phyloP scores from a whole-genome alignment of 108 stramenopile species.

The Mayamaea pseudoterrestris region DNA sequence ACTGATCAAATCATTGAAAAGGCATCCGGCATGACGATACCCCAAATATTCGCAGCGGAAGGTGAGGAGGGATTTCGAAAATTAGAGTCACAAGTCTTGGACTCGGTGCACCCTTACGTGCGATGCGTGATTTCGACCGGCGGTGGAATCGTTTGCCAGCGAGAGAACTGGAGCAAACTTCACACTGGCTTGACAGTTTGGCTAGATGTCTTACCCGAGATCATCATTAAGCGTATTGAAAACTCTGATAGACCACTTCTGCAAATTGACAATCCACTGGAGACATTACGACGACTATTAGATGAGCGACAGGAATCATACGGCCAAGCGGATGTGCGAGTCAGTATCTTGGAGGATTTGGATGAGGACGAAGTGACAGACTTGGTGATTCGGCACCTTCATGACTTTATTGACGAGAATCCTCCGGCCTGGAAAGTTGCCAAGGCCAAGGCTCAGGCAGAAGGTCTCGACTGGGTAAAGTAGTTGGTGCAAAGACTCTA shows the following conservation, averaged over 20 bases:
- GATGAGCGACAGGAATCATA: conserved; percentile 53
- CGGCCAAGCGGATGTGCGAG: conserved; percentile 66
- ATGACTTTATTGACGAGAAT: conserved; percentile 87
- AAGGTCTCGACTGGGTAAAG: conserved; percentile 79
- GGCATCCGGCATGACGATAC: conserved; percentile 51
- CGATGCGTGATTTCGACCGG: conserved; percentile 78
- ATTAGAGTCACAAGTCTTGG: conserved; percentile 76
- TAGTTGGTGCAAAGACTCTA: no score
- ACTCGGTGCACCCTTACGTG: conserved; percentile 72
- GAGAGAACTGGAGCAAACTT: conserved; percentile 83
- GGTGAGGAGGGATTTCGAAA: conserved; percentile 86
- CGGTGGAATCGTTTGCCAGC: conserved; percentile 60
- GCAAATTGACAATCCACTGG: conserved; percentile 55
- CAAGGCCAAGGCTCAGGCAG: conserved; percentile 63
- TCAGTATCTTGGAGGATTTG: conserved; percentile 50
- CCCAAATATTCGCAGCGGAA: conserved; percentile 74
- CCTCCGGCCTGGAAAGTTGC: conserved; percentile 79
- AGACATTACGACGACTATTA: conserved; percentile 43
- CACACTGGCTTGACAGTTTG: conserved; percentile 90
- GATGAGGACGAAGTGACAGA: conserved; percentile 35
- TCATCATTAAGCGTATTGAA: conserved; percentile 62
- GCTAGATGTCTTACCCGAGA: conserved; percentile 69
- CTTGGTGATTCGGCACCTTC: conserved; percentile 38
- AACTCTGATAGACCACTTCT: conserved; percentile 79
- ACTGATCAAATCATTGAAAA: conserved; percentile 82